A percentile compares a stretch with the other conserved stretches of the same genome.
Evolutionary conservation across 2,329 filamentous ascomycete species (phyloP).

Genomic region (Colletotrichum melonis): DNA sequence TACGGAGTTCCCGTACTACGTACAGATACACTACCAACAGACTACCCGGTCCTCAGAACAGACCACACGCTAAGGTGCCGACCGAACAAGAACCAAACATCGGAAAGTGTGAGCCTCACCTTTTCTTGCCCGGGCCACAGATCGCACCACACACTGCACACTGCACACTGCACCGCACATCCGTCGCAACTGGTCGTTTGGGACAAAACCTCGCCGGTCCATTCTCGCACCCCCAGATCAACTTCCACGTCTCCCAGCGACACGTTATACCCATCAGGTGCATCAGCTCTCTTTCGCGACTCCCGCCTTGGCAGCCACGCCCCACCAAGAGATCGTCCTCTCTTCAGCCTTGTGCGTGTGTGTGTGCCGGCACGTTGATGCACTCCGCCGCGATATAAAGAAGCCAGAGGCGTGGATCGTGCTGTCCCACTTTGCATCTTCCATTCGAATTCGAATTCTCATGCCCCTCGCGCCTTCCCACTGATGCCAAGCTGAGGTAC

Average conservation of each 20-base stretch:
- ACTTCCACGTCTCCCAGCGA: background rate
- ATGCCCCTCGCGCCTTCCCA: background rate
- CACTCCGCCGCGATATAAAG: slow-evolving; percentile 13
- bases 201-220: background rate
- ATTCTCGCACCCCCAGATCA: background rate
- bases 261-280: background rate
- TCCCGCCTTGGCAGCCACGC: slow-evolving; percentile 30
- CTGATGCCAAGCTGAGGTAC: background rate
- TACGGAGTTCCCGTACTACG: no score
- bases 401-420: slow-evolving; percentile 30
- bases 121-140: slow-evolving; percentile 10
- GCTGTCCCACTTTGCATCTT: slow-evolving; percentile 4
- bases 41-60: background rate
- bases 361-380: slow-evolving; percentile 26
- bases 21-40: no score
- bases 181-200: slow-evolving; percentile 8
- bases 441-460: background rate
- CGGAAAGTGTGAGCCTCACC: slow-evolving; percentile 25
- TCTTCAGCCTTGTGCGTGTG: slow-evolving; percentile 28
- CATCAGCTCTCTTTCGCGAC: background rate
- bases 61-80: slow-evolving; percentile 8
- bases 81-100: slow-evolving; percentile 23
- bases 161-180: background rate
- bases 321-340: slow-evolving; percentile 30
- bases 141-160: slow-evolving; percentile 2